phyloP scores from a whole-genome alignment of 2,329 filamentous ascomycete species.

The Phialophora expanda region DNA sequence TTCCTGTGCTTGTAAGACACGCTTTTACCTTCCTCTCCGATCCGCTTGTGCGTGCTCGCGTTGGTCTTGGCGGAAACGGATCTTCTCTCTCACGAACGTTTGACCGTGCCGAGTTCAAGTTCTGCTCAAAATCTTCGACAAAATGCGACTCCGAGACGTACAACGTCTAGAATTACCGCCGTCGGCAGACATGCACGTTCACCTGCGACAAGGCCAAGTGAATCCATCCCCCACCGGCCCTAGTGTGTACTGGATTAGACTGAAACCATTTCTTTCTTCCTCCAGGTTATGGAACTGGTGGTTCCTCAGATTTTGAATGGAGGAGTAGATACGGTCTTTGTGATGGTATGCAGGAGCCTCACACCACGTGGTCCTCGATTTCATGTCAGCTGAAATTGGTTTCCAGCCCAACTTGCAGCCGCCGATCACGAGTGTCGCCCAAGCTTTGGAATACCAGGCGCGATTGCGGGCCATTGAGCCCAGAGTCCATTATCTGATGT shows the following conservation, averaged over 20 bases:
- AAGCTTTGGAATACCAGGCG: constrained; percentile 70
- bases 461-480: constrained; percentile 49
- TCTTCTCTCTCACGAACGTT: background rate
- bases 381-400: constrained; percentile 43
- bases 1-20: background rate
- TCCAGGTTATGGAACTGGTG: constrained; percentile 43
- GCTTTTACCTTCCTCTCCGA: background rate
- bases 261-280: background rate
- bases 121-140: background rate
- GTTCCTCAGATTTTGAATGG: constrained; percentile 60
- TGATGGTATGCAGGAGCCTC: constrained; percentile 51
- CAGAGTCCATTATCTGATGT: constrained; percentile 69
- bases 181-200: constrained; percentile 48
- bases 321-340: constrained; percentile 68
- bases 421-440: constrained; percentile 64
- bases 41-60: background rate
- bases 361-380: background rate
- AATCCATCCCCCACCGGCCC: constrained; percentile 55
- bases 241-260: background rate
- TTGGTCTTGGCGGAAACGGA: background rate
- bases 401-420: constrained; percentile 68
- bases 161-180: constrained; percentile 26
- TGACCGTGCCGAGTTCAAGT: background rate
- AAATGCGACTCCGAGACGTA: constrained; percentile 6
- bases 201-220: constrained; percentile 55